Evolutionary conservation across 768 basidiomycete genomes (phyloP).

Genomic region (Filobasidium wieringae): DNA sequence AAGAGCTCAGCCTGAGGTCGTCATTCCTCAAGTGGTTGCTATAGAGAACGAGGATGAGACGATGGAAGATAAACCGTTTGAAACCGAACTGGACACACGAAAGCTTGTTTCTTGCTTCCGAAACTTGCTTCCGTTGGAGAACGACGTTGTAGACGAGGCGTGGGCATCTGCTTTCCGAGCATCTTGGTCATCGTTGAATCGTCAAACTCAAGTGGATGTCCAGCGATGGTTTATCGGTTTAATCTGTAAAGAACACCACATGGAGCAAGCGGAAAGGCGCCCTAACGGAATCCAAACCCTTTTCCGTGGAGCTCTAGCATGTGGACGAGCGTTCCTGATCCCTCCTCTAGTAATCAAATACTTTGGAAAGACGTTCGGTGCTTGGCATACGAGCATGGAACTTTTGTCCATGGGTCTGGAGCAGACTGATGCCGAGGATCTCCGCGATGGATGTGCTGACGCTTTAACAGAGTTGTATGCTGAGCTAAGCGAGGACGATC

Average conservation of each 20-base stretch:
- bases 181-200: conserved; percentile 70
- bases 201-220: conserved; percentile 76
- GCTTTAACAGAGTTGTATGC: conserved; percentile 91
- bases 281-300: conserved; percentile 89
- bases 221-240: conserved; percentile 80
- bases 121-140: conserved; percentile 68
- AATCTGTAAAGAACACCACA: conserved; percentile 85
- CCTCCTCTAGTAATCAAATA: conserved; percentile 94
- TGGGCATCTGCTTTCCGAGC: conserved; percentile 84
- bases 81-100: conserved; percentile 30
- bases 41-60: neutral
- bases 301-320: conserved; percentile 70
- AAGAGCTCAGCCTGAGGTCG: conserved; percentile 6
- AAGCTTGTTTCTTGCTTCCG: conserved; percentile 62
- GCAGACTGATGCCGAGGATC: conserved; percentile 59
- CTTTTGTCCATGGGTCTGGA: conserved; percentile 72
- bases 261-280: conserved; percentile 71
- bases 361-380: conserved; percentile 85
- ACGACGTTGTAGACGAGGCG: conserved; percentile 60
- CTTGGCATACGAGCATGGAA: conserved; percentile 87
- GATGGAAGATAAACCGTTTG: neutral
- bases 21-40: neutral
- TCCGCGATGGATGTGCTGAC: conserved; percentile 74
- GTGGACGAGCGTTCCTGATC: conserved; percentile 71
- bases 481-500: conserved; percentile 87